Evolutionary conservation across 768 basidiomycete genomes (phyloP).

Genomic region (Hygrophoropsis aurantiaca): DNA sequence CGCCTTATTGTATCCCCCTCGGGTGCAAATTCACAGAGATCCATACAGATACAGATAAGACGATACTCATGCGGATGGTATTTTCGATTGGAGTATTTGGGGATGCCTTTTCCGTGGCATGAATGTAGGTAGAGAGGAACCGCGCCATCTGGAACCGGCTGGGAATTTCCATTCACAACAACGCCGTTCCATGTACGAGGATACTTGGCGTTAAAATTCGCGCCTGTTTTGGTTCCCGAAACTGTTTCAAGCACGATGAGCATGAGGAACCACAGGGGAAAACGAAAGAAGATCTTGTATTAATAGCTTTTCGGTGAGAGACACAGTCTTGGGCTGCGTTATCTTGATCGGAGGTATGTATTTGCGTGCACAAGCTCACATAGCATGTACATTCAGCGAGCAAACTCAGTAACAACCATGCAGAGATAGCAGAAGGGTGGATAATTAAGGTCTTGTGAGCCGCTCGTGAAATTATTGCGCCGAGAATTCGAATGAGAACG

Average conservation of each 20-base stretch:
- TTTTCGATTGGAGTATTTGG: neutral
- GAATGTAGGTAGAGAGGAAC: too few relatives aligned
- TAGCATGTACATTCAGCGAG: too few relatives aligned
- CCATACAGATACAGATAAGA: slow-evolving; percentile 8
- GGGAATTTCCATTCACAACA: neutral
- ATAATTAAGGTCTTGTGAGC: too few relatives aligned
- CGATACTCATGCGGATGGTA: neutral
- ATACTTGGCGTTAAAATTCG: too few relatives aligned
- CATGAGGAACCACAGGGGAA: neutral
- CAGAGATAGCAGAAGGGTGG: too few relatives aligned
- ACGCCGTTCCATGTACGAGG: neutral
- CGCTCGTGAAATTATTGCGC: too few relatives aligned
- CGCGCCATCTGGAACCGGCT: neutral
- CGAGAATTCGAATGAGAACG: too few relatives aligned
- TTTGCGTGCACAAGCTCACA: too few relatives aligned
- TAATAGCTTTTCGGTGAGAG: neutral
- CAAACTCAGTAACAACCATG: too few relatives aligned
- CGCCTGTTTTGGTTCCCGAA: neutral
- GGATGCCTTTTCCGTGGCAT: neutral
- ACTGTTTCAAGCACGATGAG: neutral
- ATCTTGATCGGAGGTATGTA: too few relatives aligned
- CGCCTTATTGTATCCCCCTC: slow-evolving; percentile 1
- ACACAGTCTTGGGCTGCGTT: too few relatives aligned
- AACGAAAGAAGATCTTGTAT: neutral
- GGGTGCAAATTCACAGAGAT: neutral